Evolutionary conservation across 2,329 filamentous ascomycete genomes (phyloP), one percentile per base, ranked within the genome.

Genomic region (Macrophomina phaseolina): DNA sequence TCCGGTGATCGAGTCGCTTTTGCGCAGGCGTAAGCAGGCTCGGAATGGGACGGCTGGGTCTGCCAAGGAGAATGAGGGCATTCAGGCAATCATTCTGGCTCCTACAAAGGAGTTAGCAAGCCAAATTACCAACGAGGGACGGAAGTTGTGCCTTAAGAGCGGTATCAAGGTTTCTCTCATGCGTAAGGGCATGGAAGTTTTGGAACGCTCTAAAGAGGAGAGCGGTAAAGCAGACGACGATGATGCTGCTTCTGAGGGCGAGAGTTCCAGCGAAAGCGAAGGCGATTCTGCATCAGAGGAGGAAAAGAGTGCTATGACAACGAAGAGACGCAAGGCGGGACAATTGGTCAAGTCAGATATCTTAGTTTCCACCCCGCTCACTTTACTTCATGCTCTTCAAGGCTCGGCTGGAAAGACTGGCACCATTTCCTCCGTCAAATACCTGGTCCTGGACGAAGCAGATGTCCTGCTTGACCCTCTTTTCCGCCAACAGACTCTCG

Each of bases 391-490:
- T 75, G 89, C 91, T 3, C 80, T 97, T 3, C 78, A 76, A 6
- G 81, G 84, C 9, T 81, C 80, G 28, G 79, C 69, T 64, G 83
- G 74, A 79, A 82, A 76, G 3, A 71, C 81, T 60, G 77, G 79
- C 38, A 80, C 84, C 5, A 79, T 97, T 5, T 87, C 91, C 0
- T 85, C 87, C 0, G 89, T 97, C 4, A 85, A 85, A 52, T 89
- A 89, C 61, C 82, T 99, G 18, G 86, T 98, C 42, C 83, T 99
- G 2, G 95, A 99, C 74, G 95, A 99, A 82, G 95, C 93, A 0
- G 95, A 99, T 77, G 93, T 98, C 14, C 89, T 99, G 5, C 86
- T 99, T 11, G 94, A 98, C 73, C 90, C 91, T 16, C 84, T 97
- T 5, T 99, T 99, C 82, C 87, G 91, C 67, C 91, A 95, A 28